Percentiles rank a stretch among this genome's conserved stretches.
phyloP scores from a whole-genome alignment of 176 grass and related monocot genomes.

The Oryza meridionalis region DNA sequence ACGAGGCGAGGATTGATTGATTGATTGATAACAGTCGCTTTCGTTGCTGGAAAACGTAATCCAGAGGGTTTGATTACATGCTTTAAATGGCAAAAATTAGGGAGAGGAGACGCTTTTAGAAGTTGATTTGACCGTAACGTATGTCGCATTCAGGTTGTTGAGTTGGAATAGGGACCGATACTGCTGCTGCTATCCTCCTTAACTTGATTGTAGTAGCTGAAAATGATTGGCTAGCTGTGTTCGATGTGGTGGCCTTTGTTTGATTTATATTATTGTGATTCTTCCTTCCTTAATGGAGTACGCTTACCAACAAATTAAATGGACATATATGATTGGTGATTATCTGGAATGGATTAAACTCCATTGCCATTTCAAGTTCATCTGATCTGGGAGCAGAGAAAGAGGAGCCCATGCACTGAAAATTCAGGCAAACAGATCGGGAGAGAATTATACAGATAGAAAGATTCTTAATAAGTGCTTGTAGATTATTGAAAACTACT shows the following conservation, averaged over 20 bases:
- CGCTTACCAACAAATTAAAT: no score
- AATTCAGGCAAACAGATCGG: no score
- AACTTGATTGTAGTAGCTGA: neutral
- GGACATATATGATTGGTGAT: no score
- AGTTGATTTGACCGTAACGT: neutral
- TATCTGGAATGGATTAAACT: no score
- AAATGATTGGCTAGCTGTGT: neutral
- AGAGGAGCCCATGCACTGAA: no score
- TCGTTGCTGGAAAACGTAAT: neutral
- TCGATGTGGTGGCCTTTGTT: neutral
- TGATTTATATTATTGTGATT: neutral
- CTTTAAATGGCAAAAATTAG: neutral
- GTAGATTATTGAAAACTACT: no score
- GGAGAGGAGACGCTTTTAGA: neutral
- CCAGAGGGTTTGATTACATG: neutral
- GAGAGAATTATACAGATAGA: no score
- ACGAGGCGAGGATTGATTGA: constrained; percentile 38
- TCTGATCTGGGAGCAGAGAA: no score
- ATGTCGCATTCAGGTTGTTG: constrained; percentile 1
- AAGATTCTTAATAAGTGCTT: no score
- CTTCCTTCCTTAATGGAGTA: no score
- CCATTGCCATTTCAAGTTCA: no score
- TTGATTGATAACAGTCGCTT: neutral
- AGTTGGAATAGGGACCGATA: neutral
- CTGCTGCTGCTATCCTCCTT: neutral